Percentiles rank a stretch among this genome's conserved stretches.
phyloP scores from a whole-genome alignment of 306 rosid species.

The Trifolium fragiferum region DNA sequence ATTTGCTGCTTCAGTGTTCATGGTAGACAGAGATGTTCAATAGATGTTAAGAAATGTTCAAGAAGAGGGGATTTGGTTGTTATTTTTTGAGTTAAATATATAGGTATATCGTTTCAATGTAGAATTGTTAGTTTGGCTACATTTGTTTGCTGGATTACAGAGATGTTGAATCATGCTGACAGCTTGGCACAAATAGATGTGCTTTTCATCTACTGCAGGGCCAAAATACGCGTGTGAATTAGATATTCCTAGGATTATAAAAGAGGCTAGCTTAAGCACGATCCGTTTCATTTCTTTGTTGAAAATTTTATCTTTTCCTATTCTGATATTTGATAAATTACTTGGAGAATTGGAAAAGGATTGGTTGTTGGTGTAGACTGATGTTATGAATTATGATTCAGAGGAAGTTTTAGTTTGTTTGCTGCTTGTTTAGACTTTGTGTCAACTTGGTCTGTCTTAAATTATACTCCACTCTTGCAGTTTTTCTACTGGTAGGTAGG shows the following conservation, averaged over 20 bases:
- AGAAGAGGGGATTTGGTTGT: slow-evolving; percentile 5
- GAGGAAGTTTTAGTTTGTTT: background rate
- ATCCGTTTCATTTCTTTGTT: background rate
- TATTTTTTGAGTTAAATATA: background rate
- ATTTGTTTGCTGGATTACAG: slow-evolving; percentile 4
- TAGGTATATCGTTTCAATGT: background rate
- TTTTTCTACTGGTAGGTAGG: background rate
- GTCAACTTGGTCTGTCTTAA: background rate
- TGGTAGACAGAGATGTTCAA: background rate
- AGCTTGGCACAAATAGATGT: background rate
- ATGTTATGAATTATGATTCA: slow-evolving; percentile 12
- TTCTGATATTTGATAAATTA: background rate
- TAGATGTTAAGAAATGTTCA: slow-evolving; percentile 22
- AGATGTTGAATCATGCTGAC: background rate
- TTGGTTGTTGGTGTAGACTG: slow-evolving; percentile 20
- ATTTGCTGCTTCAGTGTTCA: slow-evolving; percentile 23
- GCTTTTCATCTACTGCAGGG: background rate
- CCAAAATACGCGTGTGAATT: background rate
- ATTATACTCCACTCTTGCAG: background rate
- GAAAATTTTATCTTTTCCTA: background rate
- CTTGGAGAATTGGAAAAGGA: background rate
- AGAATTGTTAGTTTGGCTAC: slow-evolving; percentile 14
- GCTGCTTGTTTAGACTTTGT: background rate
- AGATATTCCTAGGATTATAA: background rate
- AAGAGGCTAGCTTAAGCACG: background rate